Evolutionary conservation across 2,329 filamentous ascomycete species (phyloP).

Genomic region (Tympanopsis confertula): DNA sequence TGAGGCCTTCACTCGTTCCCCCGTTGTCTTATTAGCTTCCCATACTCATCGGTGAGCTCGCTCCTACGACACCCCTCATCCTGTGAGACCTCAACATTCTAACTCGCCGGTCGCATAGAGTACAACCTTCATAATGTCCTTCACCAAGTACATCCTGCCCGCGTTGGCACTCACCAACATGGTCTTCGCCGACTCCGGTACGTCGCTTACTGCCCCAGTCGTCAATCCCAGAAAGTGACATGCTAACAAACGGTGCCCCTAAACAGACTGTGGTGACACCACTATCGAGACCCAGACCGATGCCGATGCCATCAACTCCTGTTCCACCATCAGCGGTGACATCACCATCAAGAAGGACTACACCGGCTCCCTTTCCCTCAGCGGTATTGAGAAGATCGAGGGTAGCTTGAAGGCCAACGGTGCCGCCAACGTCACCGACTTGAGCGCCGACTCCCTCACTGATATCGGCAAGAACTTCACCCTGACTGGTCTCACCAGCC

Average conservation of each 20-base stretch:
- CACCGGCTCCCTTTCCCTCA: neutral
- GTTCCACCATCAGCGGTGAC: neutral
- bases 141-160: neutral
- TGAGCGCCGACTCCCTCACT: neutral
- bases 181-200: neutral
- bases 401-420: neutral
- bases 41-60: neutral
- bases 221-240: neutral
- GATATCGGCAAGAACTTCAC: neutral
- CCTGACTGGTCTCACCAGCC: neutral
- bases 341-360: neutral
- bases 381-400: neutral
- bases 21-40: neutral
- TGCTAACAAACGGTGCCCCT: neutral
- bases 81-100: too few species aligned
- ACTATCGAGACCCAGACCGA: neutral
- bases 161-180: neutral
- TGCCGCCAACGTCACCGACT: neutral
- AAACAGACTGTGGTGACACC: neutral
- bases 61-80: neutral
- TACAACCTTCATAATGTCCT: neutral
- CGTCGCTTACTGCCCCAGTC: neutral
- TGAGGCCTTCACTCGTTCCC: constrained; percentile 9
- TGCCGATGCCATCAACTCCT: neutral
- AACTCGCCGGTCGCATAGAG: neutral